Evolutionary conservation across 1,284 basidiomycete genomes (phyloP).

Genomic region (Puccinia hordei): DNA sequence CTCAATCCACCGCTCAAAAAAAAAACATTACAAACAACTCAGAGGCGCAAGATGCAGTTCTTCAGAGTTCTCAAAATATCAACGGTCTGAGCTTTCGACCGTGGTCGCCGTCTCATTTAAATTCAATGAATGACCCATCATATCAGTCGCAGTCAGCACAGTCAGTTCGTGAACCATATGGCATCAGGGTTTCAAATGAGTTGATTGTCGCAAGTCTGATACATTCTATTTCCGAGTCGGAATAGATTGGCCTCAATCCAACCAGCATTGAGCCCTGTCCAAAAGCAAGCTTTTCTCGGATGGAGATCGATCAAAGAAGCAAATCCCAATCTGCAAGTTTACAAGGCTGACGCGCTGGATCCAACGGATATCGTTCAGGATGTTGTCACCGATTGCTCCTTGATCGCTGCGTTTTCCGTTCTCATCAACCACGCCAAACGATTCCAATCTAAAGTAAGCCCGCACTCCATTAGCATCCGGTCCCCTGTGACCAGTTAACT

Average conservation of each 20-base stretch:
- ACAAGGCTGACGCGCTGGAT: conserved; percentile 3
- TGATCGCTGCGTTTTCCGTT: conserved; percentile 47
- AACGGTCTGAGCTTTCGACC: conserved; percentile 22
- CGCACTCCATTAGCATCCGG: background rate
- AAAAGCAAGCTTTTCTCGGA: conserved; percentile 15
- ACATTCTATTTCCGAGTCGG: background rate
- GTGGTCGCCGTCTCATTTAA: conserved; percentile 9
- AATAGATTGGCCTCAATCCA: conserved; percentile 18
- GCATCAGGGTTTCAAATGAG: background rate
- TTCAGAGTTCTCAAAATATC: conserved; percentile 37
- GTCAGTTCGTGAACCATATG: background rate
- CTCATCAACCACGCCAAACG: conserved; percentile 36
- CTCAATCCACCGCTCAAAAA: background rate
- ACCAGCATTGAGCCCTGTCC: conserved; percentile 27
- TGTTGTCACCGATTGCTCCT: conserved; percentile 48
- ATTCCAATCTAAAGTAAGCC: conserved; percentile 27
- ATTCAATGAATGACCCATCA: background rate
- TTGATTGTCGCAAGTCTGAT: background rate
- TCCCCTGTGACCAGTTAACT: background rate
- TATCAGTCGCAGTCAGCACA: background rate
- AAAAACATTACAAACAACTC: conserved; percentile 14
- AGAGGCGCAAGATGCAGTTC: conserved; percentile 43
- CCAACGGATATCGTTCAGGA: conserved; percentile 49
- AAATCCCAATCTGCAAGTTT: conserved; percentile 9
- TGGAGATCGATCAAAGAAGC: conserved; percentile 35